These are phyloP conservation scores for Geum urbanum DNA, from an alignment of 306 rosid genomes.

Conservation along the genomic window DNA sequence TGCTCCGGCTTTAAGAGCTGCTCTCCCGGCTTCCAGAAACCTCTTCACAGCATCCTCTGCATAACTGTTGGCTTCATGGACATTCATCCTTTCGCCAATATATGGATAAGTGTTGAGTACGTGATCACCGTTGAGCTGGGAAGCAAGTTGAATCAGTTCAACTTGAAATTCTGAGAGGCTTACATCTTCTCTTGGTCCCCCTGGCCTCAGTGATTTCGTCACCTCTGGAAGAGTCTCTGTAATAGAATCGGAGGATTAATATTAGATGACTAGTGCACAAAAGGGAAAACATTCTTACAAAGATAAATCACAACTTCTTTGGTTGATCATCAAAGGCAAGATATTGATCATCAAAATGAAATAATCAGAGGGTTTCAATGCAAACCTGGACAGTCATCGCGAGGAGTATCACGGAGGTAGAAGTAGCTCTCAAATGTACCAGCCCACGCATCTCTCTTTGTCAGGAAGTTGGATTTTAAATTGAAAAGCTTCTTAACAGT, in stretches of 20 bases:
- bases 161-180: conserved; percentile 84
- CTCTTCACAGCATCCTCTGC: conserved; percentile 94
- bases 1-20: conserved; percentile 85
- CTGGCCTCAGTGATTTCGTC: conserved; percentile 48
- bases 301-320: not conserved
- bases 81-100: conserved; percentile 70
- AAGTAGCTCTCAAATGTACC: conserved; percentile 81
- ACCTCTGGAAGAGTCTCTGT: conserved; percentile 81
- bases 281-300: not conserved
- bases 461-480: conserved; percentile 85
- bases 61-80: conserved; percentile 70
- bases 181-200: conserved; percentile 65
- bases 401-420: conserved; percentile 63
- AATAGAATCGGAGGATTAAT: conserved; percentile 10
- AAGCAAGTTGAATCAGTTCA: conserved; percentile 87
- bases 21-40: conserved; percentile 81
- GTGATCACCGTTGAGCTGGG: conserved; percentile 89
- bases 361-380: conserved; percentile 2
- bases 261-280: not conserved
- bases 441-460: conserved; percentile 98
- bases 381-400: conserved; percentile 94
- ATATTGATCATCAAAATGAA: not conserved
- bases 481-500: conserved; percentile 92
- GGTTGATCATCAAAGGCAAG: not conserved
- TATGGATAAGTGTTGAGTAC: conserved; percentile 71